A percentile compares a stretch with the other conserved stretches of the same genome.
Evolutionary conservation across 306 rosid species (phyloP).

Genomic region (Vigna nakashimae): DNA sequence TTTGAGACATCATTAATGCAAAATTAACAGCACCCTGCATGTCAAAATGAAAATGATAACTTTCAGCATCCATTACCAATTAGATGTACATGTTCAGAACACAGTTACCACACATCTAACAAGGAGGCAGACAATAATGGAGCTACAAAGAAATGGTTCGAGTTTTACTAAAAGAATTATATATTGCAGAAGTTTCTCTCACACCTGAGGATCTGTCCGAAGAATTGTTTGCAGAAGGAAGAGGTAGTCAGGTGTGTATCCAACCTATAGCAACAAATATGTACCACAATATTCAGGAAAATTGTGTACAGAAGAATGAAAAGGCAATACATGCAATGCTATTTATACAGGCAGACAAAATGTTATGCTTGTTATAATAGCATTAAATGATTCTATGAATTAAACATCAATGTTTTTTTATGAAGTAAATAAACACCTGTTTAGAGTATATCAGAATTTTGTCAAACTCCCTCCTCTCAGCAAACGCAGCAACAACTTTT

Average conservation of each 20-base stretch:
- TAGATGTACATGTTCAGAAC: conserved; percentile 25
- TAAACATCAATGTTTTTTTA: conserved; percentile 30
- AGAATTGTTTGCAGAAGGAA: conserved; percentile 98
- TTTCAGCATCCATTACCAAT: conserved; percentile 15
- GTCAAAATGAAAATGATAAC: conserved; percentile 41
- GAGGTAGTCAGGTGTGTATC: conserved; percentile 97
- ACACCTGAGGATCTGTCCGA: conserved; percentile 97
- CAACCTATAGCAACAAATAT: conserved; percentile 71
- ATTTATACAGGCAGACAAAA: conserved; percentile 20
- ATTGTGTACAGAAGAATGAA: conserved; percentile 37
- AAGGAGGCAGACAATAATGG: conserved; percentile 13
- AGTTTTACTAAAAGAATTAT: conserved; percentile 28
- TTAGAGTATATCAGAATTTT: conserved; percentile 94
- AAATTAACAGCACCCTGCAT: conserved; percentile 98
- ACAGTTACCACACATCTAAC: not conserved
- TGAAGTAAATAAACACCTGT: conserved; percentile 67
- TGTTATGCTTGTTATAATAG: not conserved
- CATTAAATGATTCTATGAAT: conserved; percentile 27
- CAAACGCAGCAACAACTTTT: conserved; percentile 99
- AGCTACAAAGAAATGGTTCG: conserved; percentile 27
- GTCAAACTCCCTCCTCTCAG: conserved; percentile 98
- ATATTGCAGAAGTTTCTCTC: conserved; percentile 30
- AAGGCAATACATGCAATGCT: conserved; percentile 10
- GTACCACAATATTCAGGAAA: conserved; percentile 43
- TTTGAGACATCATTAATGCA: conserved; percentile 99